Percentiles rank a stretch among this genome's conserved stretches.
These are phyloP conservation scores for Globisporangium viniferum DNA, from an alignment of 352 stramenopile species.

Conservation along the genomic window DNA sequence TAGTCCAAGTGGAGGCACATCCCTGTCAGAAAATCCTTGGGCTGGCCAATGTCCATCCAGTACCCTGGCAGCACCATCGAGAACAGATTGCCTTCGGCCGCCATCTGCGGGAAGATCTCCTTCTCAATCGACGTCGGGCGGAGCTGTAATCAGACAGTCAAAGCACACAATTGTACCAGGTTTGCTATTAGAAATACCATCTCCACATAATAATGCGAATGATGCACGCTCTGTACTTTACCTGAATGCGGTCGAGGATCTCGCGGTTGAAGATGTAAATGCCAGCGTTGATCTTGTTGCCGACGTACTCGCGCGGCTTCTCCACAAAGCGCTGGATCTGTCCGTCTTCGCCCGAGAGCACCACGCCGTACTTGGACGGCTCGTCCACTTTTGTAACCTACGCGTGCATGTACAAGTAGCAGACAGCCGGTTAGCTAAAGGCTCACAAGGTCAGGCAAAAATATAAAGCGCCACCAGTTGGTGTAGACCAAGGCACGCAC, in stretches of 20 bases:
- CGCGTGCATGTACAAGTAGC: not conserved
- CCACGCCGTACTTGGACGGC: conserved; percentile 88
- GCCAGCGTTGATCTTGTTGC: conserved; percentile 90
- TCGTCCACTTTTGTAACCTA: conserved; percentile 80
- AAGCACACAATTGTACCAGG: not conserved
- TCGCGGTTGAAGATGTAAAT: conserved; percentile 90
- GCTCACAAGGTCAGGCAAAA: not conserved
- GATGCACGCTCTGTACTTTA: conserved; percentile 1
- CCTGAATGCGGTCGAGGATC: conserved; percentile 83
- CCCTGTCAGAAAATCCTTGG: conserved; percentile 86
- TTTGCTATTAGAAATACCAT: not conserved
- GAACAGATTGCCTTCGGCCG: conserved; percentile 81
- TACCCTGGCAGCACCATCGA: conserved; percentile 85
- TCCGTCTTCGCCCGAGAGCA: conserved; percentile 71
- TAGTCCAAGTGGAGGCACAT: conserved; percentile 86
- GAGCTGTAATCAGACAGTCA: conserved; percentile 21
- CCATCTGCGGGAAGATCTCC: conserved; percentile 90
- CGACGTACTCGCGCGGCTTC: conserved; percentile 87
- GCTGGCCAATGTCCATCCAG: conserved; percentile 91
- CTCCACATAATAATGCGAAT: not conserved
- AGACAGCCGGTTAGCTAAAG: not conserved
- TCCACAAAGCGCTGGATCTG: conserved; percentile 89
- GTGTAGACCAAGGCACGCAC: conserved; percentile 17
- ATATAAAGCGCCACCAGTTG: not conserved
- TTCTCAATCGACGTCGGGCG: conserved; percentile 90